Conservation (phyloP, 2,329 filamentous ascomycete species). For the Fonsecaea pugnacius region DNA sequence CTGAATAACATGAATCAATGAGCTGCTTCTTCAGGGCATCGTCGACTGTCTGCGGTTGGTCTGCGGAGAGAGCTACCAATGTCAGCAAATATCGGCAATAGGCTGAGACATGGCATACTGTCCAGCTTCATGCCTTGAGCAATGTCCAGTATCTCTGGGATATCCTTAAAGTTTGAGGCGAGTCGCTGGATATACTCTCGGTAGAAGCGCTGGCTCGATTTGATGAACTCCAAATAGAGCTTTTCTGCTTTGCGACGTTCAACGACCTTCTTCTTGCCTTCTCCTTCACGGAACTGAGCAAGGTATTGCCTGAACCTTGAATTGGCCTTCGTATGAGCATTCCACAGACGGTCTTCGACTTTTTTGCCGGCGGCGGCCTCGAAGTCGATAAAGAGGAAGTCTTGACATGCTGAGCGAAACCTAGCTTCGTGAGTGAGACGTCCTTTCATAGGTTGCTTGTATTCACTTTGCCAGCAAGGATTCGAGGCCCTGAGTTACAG, state of each 20-base stretch:
- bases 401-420: constrained; percentile 34
- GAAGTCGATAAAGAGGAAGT: constrained; percentile 31
- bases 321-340: constrained; percentile 76
- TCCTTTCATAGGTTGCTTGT: not conserved
- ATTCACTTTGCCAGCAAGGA: constrained; percentile 33
- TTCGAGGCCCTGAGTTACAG: constrained; percentile 30
- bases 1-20: constrained; percentile 79
- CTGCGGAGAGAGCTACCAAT: constrained; percentile 52
- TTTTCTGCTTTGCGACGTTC: constrained; percentile 78
- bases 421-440: constrained; percentile 25
- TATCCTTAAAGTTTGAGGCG: constrained; percentile 61
- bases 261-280: constrained; percentile 59
- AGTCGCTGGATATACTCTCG: constrained; percentile 80
- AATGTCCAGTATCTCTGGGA: constrained; percentile 63
- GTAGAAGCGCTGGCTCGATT: constrained; percentile 86
- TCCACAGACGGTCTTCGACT: constrained; percentile 76
- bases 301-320: constrained; percentile 74
- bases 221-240: constrained; percentile 81
- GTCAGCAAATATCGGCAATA: constrained; percentile 34
- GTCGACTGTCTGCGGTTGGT: constrained; percentile 53
- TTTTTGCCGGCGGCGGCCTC: constrained; percentile 61
- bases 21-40: constrained; percentile 58
- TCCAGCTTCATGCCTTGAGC: constrained; percentile 57
- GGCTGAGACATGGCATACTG: constrained; percentile 43
- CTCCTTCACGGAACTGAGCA: constrained; percentile 56